Evolutionary conservation across 768 basidiomycete genomes (phyloP), one percentile per base, ranked within the genome.

Genomic region (Auriculariales sp.): DNA sequence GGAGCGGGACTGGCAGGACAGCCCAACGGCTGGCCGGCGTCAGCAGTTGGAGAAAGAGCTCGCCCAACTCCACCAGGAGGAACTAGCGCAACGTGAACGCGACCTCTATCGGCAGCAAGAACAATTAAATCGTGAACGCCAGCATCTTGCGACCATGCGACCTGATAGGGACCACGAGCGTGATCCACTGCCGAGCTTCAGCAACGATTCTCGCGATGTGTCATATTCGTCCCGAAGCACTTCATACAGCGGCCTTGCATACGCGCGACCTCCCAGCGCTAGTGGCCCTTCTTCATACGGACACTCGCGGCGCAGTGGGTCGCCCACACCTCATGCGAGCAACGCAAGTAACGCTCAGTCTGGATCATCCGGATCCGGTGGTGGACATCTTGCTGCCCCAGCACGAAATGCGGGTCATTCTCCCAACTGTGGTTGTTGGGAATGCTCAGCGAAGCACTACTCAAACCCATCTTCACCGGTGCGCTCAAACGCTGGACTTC

Each of bases 401-500:
- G 51, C 52, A 50, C 53, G 56, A 52, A 47, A 60, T 58, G 19
- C 62, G 9, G 63, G 67, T 6, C 82, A 85, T 53, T 76, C 77
- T 1, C 70, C 77, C 1, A 78, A 73, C 56, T 85, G 82, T 50
- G 79, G 79, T 14, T 84, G 82, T 56, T 76, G 77, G 48, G 62
- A 68, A 0, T 83, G 82, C 56, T 81, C 82, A 3, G 67, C 72
- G 11, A 63, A 65, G 45, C 77, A 79, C 54, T 84, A 84, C 59
- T 59, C 69, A 65, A 52, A 49, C 51, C 10, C 53, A 11, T 65
- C 65, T 14, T 59, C 55, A 44, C 51, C 59, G 11, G 54, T 50
- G 53, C 61, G 19, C 52, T 60, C 17, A 53, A 59, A 35, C 28
- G 39, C 17, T 4, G 32, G 47, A 32, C 3, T 60, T 63, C 22